Percentiles rank a stretch among this genome's conserved stretches.
phyloP scores from a whole-genome alignment of 2,329 filamentous ascomycete genomes.

The Boeremia exigua region DNA sequence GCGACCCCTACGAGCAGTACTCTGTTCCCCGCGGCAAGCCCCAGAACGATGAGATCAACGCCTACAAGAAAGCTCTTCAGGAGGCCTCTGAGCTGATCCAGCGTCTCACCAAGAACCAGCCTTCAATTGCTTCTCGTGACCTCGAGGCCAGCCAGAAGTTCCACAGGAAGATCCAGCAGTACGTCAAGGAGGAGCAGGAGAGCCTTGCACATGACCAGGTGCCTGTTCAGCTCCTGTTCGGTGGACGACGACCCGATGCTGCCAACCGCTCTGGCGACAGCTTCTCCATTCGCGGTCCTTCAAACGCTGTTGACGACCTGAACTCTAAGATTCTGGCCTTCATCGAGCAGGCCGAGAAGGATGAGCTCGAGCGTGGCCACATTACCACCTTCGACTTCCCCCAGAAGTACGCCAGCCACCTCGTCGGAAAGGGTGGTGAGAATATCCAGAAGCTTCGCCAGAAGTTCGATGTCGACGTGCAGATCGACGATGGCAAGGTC shows the following conservation, averaged over 20 bases:
- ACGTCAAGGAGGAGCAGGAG: constrained; percentile 63
- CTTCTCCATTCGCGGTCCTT: constrained; percentile 78
- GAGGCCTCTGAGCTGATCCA: constrained; percentile 65
- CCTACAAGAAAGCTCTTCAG: constrained; percentile 64
- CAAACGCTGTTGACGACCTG: constrained; percentile 73
- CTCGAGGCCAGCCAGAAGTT: constrained; percentile 65
- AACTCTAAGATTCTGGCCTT: constrained; percentile 77
- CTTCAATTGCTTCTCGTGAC: constrained; percentile 60
- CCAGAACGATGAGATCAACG: constrained; percentile 59
- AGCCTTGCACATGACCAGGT: constrained; percentile 56
- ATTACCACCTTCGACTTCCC: constrained; percentile 89
- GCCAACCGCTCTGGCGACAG: constrained; percentile 61
- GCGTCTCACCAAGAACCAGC: constrained; percentile 60
- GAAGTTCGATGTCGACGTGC: constrained; percentile 77
- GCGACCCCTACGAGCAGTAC: constrained; percentile 59
- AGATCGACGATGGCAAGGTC: constrained; percentile 91
- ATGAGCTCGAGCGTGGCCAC: constrained; percentile 92
- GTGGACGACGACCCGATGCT: constrained; percentile 53
- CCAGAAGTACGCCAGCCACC: constrained; percentile 89
- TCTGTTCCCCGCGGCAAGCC: constrained; percentile 63
- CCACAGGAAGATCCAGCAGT: constrained; percentile 68
- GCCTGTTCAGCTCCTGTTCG: constrained; percentile 63
- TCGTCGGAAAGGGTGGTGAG: constrained; percentile 70
- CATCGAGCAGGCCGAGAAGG: constrained; percentile 84
- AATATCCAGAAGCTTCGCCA: constrained; percentile 73